Conservation (phyloP, 2,329 filamentous ascomycete species). For the Cordyceps cateniannulata region DNA sequence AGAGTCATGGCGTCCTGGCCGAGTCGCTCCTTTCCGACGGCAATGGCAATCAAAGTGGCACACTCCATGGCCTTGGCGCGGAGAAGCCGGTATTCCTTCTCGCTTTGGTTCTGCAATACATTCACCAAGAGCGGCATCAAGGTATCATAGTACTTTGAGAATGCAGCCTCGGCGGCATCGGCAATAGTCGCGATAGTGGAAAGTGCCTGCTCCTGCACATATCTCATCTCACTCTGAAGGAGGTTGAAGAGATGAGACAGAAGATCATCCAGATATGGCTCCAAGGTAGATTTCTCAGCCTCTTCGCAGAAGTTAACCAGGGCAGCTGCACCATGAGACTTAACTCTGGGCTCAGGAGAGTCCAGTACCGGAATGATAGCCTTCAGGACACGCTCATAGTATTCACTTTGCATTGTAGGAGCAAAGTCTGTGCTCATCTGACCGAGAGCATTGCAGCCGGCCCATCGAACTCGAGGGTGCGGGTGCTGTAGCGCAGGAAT, state of each 20-base stretch:
- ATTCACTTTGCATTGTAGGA: constrained; percentile 94
- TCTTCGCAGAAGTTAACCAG: constrained; percentile 99
- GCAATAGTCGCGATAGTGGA: constrained; percentile 98
- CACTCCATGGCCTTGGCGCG: constrained; percentile 99
- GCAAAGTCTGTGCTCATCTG: constrained; percentile 99
- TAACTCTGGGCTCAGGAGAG: constrained; percentile 85
- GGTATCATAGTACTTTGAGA: constrained; percentile 90
- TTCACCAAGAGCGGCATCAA: constrained; percentile 93
- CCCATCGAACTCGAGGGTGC: constrained; percentile 92
- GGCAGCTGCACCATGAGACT: constrained; percentile 94
- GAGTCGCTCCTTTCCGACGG: constrained; percentile 89
- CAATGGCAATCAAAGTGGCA: constrained; percentile 88
- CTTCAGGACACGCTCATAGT: constrained; percentile 78
- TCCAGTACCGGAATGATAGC: constrained; percentile 90
- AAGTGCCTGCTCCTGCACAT: constrained; percentile 94
- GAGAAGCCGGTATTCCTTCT: constrained; percentile 86
- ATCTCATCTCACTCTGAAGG: constrained; percentile 85
- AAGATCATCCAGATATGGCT: constrained; percentile 87
- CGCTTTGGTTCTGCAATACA: constrained; percentile 81
- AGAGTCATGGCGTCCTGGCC: constrained; percentile 80
- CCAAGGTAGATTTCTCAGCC: constrained; percentile 83
- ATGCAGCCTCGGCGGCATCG: constrained; percentile 94
- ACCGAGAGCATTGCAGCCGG: constrained; percentile 95
- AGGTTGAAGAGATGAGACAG: constrained; percentile 80
- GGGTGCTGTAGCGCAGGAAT: constrained; percentile 83